Conservation (phyloP, 2,329 filamentous ascomycete species). For the Pseudophaeomoniella oleicola region DNA sequence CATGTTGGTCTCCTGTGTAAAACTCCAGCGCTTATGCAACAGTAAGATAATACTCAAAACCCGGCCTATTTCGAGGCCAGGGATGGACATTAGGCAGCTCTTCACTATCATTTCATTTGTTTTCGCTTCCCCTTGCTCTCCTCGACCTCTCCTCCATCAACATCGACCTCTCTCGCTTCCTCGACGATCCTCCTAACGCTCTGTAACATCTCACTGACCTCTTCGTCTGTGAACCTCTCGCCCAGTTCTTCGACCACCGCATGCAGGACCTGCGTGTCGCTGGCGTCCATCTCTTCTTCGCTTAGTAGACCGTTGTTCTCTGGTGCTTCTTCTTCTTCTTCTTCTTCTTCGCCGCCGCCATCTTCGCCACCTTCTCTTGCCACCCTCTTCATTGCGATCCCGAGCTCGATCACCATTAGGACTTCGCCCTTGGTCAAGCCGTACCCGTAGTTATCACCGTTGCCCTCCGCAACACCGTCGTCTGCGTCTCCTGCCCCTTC, state of each 20-base stretch:
- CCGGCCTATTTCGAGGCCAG: too few relatives aligned
- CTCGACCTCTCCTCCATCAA: neutral
- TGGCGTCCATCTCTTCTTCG: slow-evolving; percentile 5
- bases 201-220: slow-evolving; percentile 6
- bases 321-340: slow-evolving; percentile 5
- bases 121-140: neutral
- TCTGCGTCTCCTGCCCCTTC: slow-evolving; percentile 17
- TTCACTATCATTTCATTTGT: too few relatives aligned
- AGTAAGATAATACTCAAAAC: too few relatives aligned
- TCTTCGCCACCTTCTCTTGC: neutral
- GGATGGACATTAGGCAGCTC: too few relatives aligned
- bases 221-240: slow-evolving; percentile 11
- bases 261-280: slow-evolving; percentile 8
- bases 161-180: neutral
- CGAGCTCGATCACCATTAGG: slow-evolving; percentile 30
- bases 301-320: slow-evolving; percentile 4
- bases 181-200: neutral
- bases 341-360: slow-evolving; percentile 2
- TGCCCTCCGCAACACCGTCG: slow-evolving; percentile 21
- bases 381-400: slow-evolving; percentile 18
- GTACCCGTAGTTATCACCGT: slow-evolving; percentile 20
- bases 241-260: slow-evolving; percentile 11
- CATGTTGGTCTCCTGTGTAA: too few relatives aligned
- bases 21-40: too few relatives aligned
- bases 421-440: slow-evolving; percentile 31